These are phyloP conservation scores for Scutellaria minor DNA, from an alignment of 257 asterid species.

Conservation along the genomic window DNA sequence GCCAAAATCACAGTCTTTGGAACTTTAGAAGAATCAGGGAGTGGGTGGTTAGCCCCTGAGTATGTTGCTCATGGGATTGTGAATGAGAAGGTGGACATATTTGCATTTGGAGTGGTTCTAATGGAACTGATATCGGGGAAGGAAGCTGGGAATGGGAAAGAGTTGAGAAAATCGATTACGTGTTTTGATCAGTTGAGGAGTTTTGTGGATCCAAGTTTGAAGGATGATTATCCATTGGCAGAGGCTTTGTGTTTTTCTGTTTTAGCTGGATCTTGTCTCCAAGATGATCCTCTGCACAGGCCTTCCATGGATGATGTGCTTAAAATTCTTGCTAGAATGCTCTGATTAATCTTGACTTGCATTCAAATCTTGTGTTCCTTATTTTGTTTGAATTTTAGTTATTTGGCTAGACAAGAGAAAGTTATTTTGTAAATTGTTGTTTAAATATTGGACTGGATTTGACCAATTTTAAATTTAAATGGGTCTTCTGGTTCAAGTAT, in stretches of 20 bases:
- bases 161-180: slow-evolving; percentile 45
- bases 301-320: slow-evolving; percentile 80
- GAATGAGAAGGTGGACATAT: slow-evolving; percentile 56
- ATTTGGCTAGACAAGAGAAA: too few species aligned
- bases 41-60: slow-evolving; percentile 41
- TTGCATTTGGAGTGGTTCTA: slow-evolving; percentile 66
- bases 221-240: slow-evolving; percentile 70
- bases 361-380: too few species aligned
- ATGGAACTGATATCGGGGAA: slow-evolving; percentile 65
- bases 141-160: slow-evolving; percentile 49
- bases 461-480: too few species aligned
- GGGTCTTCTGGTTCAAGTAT: too few species aligned
- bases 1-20: slow-evolving; percentile 62
- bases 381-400: too few species aligned
- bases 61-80: slow-evolving; percentile 19
- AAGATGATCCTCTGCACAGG: slow-evolving; percentile 70
- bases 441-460: too few species aligned
- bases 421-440: too few species aligned
- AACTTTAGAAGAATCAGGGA: slow-evolving; percentile 9
- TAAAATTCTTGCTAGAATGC: slow-evolving; percentile 78
- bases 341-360: slow-evolving; percentile 46
- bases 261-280: slow-evolving; percentile 77
- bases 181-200: slow-evolving; percentile 71
- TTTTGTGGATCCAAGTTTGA: slow-evolving; percentile 65
- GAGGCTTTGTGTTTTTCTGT: slow-evolving; percentile 80